A percentile compares a stretch with the other conserved stretches of the same genome.
Conservation (phyloP, 2,329 filamentous ascomycete genomes). For the Botrytis galanthina region DNA sequence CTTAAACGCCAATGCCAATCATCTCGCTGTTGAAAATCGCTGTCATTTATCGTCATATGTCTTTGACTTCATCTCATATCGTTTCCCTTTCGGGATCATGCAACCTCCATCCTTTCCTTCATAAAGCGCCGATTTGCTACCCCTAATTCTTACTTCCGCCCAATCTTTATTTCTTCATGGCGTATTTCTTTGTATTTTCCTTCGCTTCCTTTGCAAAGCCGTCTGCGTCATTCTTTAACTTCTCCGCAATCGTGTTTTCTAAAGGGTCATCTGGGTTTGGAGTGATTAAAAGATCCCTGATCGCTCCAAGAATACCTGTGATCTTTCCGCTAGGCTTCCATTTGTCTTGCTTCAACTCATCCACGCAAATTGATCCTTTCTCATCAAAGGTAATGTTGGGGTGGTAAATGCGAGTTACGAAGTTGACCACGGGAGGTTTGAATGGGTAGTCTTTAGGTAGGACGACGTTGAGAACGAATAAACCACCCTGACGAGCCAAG, state of each 20-base stretch:
- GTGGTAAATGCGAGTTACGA: conserved; percentile 74
- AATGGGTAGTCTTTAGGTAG: conserved; percentile 73
- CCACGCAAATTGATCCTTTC: conserved; percentile 71
- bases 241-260: conserved; percentile 65
- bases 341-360: conserved; percentile 65
- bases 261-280: conserved; percentile 72
- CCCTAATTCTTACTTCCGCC: neutral
- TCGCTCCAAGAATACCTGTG: conserved; percentile 61
- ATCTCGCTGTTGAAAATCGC: neutral
- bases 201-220: conserved; percentile 64
- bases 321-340: conserved; percentile 75
- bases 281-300: conserved; percentile 61
- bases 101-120: neutral
- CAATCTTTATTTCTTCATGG: conserved; percentile 37
- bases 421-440: conserved; percentile 67
- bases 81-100: neutral
- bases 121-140: neutral
- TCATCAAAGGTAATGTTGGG: conserved; percentile 74
- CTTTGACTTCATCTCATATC: neutral
- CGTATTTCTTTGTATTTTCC: conserved; percentile 68
- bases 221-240: conserved; percentile 62
- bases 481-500: conserved; percentile 49
- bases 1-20: neutral
- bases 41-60: conserved; percentile 1
- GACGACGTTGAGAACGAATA: conserved; percentile 62